Base-by-base conservation (phyloP, 129 eudicot genomes). In the Centaurea solstitialis region DNA sequence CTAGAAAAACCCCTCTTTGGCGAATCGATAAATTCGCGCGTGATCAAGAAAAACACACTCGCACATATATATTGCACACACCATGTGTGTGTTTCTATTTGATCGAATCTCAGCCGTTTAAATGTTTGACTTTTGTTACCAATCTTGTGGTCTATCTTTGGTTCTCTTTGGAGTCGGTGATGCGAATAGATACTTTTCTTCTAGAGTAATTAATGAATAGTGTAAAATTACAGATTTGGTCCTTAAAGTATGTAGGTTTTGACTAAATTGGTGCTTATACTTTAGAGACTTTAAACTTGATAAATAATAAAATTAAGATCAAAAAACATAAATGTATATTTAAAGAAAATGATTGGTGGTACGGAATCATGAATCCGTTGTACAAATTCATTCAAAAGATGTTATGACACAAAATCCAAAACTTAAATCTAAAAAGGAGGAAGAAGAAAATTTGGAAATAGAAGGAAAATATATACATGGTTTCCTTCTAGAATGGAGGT, bases 1-100 rank as follows among this genome's bases (percentile, higher is more conserved):
- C 90, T 83, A 83, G 87, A 87, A 76, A 82, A 82, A 74, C 87
- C 87, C 85, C 65, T 75, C 82, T 26, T 35, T 67, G 64, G 64
- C 64, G 64, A 57, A 57, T 57, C 80, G 78, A 75, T 62, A 84
- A 76, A 57, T 66, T 26, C 53, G 82, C 70, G 76, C 28, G 72
- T 72, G 71, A 78, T 10, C 47, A 33, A 68, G 76, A 39, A 57
- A 57, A 57, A 6, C 6, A 57, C 22, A 57, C 22, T 17, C 64
- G 7, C 21, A 53, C 21, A 53, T 47, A 12, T 47, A 47, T 53
- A 7, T 53, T 53, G 17, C 64, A 15, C n/a, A 17, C 64, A 53
- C 7, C 15, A 8, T 15, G 21, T 3, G 8, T 13, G 20, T 15
- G 62, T 4, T n/a, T 15, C 7, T 50, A 7, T 57, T 17, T 1